These are phyloP conservation scores for Coelastrella sp. DNA, from an alignment of 139 green algal genomes.

Conservation along the genomic window DNA sequence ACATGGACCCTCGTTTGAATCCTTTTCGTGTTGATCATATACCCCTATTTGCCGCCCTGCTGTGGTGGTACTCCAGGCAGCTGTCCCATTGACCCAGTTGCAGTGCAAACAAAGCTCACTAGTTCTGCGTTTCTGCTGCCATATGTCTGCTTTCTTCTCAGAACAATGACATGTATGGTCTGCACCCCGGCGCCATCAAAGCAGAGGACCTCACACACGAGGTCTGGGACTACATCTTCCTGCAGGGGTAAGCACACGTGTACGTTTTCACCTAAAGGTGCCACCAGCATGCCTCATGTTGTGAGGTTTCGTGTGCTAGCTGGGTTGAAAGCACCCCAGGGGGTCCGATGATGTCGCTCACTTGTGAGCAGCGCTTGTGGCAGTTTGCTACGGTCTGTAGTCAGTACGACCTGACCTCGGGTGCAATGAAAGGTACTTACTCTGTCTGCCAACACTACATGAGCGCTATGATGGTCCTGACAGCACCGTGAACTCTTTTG, in stretches of 20 bases:
- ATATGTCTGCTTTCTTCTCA: constrained; percentile 74
- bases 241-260: constrained; percentile 56
- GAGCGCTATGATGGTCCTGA: too few relatives aligned
- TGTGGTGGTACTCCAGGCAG: too few relatives aligned
- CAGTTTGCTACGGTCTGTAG: too few relatives aligned
- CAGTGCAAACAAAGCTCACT: too few relatives aligned
- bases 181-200: constrained; percentile 60
- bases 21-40: too few relatives aligned
- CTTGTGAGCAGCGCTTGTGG: too few relatives aligned
- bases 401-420: too few relatives aligned
- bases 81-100: too few relatives aligned
- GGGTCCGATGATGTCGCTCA: constrained; percentile 86
- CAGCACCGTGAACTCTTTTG: neutral
- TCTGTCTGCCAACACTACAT: too few relatives aligned
- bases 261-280: constrained; percentile 66
- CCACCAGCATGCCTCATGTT: constrained; percentile 79
- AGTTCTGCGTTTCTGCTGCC: too few relatives aligned
- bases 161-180: constrained; percentile 93
- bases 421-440: constrained; percentile 98
- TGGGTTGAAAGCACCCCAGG: constrained; percentile 67
- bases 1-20: too few relatives aligned
- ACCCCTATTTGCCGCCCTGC: too few relatives aligned
- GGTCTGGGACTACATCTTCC: constrained; percentile 96
- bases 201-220: constrained; percentile 89
- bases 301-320: constrained; percentile 75